phyloP scores from a whole-genome alignment of 108 stramenopile species.

The Conticribra guillardii region DNA sequence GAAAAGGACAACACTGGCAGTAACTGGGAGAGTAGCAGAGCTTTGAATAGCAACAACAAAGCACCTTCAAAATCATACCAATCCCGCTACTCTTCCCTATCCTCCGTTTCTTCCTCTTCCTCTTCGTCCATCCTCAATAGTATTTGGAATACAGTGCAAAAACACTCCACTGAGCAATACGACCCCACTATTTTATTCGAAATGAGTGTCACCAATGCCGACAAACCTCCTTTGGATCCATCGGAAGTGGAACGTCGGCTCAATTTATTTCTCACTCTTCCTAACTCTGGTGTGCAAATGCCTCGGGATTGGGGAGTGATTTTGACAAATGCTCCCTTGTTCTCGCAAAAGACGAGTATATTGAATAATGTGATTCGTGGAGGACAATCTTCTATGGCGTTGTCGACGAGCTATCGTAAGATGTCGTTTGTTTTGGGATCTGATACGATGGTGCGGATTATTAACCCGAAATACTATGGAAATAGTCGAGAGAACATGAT shows the following conservation, averaged over 20 bases:
- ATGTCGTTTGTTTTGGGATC: constrained; percentile 86
- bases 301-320: constrained; percentile 83
- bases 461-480: constrained; percentile 90
- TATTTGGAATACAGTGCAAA: constrained; percentile 34
- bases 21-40: constrained; percentile 4
- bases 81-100: constrained; percentile 11
- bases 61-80: too few relatives aligned
- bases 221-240: constrained; percentile 82
- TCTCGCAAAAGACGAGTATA: constrained; percentile 62
- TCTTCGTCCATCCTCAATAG: constrained; percentile 33
- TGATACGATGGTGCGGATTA: constrained; percentile 86
- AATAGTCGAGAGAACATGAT: constrained; percentile 60
- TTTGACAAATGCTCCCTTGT: constrained; percentile 79
- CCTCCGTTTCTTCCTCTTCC: constrained; percentile 21
- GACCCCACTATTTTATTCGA: constrained; percentile 73
- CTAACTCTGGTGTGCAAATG: constrained; percentile 37
- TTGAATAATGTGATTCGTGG: constrained; percentile 44
- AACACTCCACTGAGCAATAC: constrained; percentile 16
- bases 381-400: neutral
- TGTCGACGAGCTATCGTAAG: constrained; percentile 10
- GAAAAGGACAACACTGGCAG: constrained; percentile 10
- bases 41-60: neutral
- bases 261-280: constrained; percentile 53
- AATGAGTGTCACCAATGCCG: constrained; percentile 80
- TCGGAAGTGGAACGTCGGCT: constrained; percentile 57